phyloP scores from a whole-genome alignment of 257 asterid genomes.

The Capsicum chinense region DNA sequence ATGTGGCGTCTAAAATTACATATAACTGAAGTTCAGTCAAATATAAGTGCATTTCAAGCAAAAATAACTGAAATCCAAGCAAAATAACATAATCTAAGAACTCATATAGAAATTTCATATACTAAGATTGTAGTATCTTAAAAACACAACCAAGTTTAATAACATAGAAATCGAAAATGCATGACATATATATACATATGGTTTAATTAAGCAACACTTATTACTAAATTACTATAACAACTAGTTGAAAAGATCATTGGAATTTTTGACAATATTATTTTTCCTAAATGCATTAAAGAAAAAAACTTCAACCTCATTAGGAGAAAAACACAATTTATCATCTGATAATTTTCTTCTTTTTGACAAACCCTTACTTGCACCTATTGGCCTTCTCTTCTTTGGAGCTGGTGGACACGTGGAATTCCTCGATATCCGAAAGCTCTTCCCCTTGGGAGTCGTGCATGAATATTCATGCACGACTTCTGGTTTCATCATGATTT shows the following conservation, averaged over 20 bases:
- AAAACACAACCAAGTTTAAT: not conserved
- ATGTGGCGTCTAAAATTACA: too few relatives aligned
- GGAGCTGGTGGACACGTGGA: conserved; percentile 63
- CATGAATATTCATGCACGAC: conserved; percentile 24
- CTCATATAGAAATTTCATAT: not conserved
- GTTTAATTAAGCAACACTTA: not conserved
- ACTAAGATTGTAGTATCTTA: not conserved
- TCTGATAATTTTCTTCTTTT: conserved; percentile 40
- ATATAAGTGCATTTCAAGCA: too few relatives aligned
- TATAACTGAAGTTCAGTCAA: too few relatives aligned
- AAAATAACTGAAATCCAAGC: too few relatives aligned
- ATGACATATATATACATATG: not conserved
- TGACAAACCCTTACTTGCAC: conserved; percentile 2
- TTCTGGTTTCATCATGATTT: not conserved
- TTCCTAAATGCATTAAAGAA: conserved; percentile 44
- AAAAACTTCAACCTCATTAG: conserved; percentile 59
- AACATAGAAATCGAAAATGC: not conserved
- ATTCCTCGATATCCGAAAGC: conserved; percentile 44
- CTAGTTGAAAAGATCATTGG: conserved; percentile 23
- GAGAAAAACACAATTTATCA: conserved; percentile 35
- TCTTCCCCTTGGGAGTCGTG: conserved; percentile 59
- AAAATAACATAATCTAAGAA: not conserved
- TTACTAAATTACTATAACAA: not conserved
- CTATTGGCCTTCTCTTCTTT: conserved; percentile 49
- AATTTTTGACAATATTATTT: conserved; percentile 19